Evolutionary conservation across 108 stramenopile species (phyloP).

Genomic region (Conticribra weissflogii): DNA sequence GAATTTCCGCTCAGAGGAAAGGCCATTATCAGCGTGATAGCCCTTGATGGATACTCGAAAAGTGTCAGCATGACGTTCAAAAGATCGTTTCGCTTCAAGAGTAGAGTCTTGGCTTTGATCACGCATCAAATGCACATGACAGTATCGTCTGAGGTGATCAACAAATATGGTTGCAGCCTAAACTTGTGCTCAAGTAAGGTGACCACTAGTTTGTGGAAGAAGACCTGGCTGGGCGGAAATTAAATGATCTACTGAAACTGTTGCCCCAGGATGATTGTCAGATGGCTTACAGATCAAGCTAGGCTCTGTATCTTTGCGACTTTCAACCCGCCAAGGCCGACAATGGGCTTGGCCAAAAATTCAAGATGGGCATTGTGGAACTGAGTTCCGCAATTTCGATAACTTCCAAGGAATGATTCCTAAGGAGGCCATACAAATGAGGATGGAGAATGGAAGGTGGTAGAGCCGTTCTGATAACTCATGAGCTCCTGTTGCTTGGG

Average conservation of each 20-base stretch:
- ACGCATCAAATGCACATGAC: constrained; percentile 27
- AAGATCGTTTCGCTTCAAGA: constrained; percentile 6
- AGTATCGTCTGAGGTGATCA: constrained; percentile 40
- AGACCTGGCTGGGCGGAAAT: constrained; percentile 50
- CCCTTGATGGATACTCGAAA: not conserved
- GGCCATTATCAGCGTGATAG: constrained; percentile 23
- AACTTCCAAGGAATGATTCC: not conserved
- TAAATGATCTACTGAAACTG: constrained; percentile 17
- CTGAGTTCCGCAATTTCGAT: not conserved
- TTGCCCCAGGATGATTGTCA: not conserved
- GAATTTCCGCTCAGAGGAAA: not conserved
- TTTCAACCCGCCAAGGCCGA: not conserved
- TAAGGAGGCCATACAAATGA: not conserved
- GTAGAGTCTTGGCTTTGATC: constrained; percentile 20
- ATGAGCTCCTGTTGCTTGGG: constrained; percentile 1
- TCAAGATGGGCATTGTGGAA: not conserved
- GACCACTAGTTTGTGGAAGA: constrained; percentile 48
- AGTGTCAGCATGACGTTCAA: not conserved
- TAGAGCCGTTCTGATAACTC: not conserved
- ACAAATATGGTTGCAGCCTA: constrained; percentile 52
- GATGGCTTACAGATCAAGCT: not conserved
- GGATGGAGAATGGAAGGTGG: not conserved
- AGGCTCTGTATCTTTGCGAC: not conserved
- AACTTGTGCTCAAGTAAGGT: constrained; percentile 33
- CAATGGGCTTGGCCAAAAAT: not conserved